Conservation (phyloP, 805 yeast genomes). For the Wickerhamiella cacticola region DNA sequence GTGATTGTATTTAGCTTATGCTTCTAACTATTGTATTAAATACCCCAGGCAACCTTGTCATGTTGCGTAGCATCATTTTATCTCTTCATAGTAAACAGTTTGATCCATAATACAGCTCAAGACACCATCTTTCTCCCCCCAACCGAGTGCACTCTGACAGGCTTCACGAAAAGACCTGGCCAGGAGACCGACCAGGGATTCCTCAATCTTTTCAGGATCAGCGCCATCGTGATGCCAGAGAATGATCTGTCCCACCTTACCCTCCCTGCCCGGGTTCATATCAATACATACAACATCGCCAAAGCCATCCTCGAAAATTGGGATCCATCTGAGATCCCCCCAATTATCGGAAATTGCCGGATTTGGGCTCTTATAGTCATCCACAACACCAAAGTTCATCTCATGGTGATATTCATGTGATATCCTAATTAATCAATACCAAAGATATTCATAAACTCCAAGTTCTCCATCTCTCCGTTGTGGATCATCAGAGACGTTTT, state of each 20-base stretch:
- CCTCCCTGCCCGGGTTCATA: background rate
- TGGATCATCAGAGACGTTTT: background rate
- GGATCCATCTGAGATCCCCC: constrained; percentile 3
- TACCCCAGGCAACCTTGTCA: no score
- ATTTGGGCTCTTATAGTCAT: background rate
- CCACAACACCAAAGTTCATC: background rate
- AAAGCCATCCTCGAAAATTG: background rate
- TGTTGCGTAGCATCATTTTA: no score
- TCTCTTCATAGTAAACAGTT: no score
- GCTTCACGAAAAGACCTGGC: no score
- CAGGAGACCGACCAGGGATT: no score
- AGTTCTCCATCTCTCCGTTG: background rate
- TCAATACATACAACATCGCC: constrained; percentile 5
- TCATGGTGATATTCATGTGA: background rate
- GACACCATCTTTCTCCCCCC: no score
- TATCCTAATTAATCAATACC: background rate
- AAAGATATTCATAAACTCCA: background rate
- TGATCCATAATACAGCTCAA: no score
- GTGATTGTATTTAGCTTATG: no score
- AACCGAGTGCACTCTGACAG: no score
- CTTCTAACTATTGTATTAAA: no score
- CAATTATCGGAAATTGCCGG: background rate
- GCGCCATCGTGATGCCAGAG: constrained; percentile 7
- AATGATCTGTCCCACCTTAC: constrained; percentile 1
- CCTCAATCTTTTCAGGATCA: no score